These are phyloP conservation scores for Tieghemiomyces parasiticus DNA, from an alignment of 192 early-diverging fungal genomes.

Conservation along the genomic window DNA sequence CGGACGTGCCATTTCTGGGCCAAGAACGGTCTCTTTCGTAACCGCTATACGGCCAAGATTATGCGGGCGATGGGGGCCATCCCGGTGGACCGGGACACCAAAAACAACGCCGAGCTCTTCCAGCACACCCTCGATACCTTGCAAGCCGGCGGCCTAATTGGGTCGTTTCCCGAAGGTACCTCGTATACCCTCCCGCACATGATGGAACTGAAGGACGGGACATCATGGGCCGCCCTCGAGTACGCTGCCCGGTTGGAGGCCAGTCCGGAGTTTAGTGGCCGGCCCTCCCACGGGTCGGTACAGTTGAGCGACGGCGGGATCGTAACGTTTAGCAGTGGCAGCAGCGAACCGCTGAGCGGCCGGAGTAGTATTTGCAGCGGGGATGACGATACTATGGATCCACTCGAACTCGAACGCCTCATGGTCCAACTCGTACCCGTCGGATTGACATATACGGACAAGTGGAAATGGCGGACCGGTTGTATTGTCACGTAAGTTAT, in stretches of 20 bases:
- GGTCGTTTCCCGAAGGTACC: constrained; percentile 34
- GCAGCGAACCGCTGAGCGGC: too few relatives aligned
- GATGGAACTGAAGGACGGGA: constrained; percentile 27
- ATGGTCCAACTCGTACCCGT: constrained; percentile 22
- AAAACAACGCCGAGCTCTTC: constrained; percentile 29
- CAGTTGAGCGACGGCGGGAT: too few relatives aligned
- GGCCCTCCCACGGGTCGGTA: too few relatives aligned
- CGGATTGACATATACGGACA: constrained; percentile 29
- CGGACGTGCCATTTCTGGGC: constrained; percentile 34
- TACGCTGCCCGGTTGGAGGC: constrained; percentile 24
- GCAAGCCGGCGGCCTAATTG: constrained; percentile 25
- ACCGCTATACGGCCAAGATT: constrained; percentile 16
- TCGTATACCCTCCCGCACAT: constrained; percentile 22
- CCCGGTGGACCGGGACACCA: constrained; percentile 31
- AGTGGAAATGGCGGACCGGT: too few relatives aligned
- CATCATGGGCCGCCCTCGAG: constrained; percentile 32
- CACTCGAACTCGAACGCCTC: constrained; percentile 8
- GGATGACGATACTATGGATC: too few relatives aligned
- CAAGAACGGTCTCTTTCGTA: constrained; percentile 29
- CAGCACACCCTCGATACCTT: constrained; percentile 25
- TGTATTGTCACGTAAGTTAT: too few relatives aligned
- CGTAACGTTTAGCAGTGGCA: too few relatives aligned
- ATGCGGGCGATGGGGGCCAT: constrained; percentile 24
- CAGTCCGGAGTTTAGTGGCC: constrained; percentile 1
- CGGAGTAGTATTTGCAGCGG: too few relatives aligned